phyloP scores from a whole-genome alignment of 2,329 filamentous ascomycete genomes.

The Colletotrichum chlorophyti region DNA sequence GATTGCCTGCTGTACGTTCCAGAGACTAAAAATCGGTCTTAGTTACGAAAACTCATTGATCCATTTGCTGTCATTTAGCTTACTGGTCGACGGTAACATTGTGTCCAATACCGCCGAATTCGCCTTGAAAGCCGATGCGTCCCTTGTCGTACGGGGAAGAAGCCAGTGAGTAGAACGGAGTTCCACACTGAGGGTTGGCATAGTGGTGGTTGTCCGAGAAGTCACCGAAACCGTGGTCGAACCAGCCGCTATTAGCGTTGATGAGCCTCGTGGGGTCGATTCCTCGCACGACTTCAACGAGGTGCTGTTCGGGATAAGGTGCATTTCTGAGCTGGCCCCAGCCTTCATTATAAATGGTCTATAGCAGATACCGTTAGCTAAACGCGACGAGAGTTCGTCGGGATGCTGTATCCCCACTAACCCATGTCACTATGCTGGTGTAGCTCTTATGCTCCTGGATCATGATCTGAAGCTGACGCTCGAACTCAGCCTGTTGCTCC shows the following conservation, averaged over 20 bases:
- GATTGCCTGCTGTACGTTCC: slow-evolving; percentile 68
- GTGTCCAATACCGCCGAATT: slow-evolving; percentile 74
- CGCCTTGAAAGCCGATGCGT: slow-evolving; percentile 73
- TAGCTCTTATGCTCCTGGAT: slow-evolving; percentile 70
- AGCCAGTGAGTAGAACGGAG: slow-evolving; percentile 68
- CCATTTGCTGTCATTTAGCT: slow-evolving; percentile 32
- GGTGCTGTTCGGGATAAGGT: slow-evolving; percentile 60
- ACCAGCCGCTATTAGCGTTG: slow-evolving; percentile 69
- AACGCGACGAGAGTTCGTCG: too few relatives aligned
- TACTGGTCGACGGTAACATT: slow-evolving; percentile 69
- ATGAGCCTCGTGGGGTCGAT: slow-evolving; percentile 71
- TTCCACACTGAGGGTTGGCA: slow-evolving; percentile 73
- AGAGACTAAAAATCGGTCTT: slow-evolving; percentile 52
- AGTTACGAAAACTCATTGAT: neutral
- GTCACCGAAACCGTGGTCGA: slow-evolving; percentile 72
- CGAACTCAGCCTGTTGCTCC: slow-evolving; percentile 68
- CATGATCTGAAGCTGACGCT: slow-evolving; percentile 66
- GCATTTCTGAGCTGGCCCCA: slow-evolving; percentile 66
- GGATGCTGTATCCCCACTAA: too few relatives aligned
- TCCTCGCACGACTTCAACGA: slow-evolving; percentile 60
- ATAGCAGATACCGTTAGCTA: too few relatives aligned
- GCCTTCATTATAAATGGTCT: slow-evolving; percentile 75
- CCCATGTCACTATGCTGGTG: slow-evolving; percentile 70
- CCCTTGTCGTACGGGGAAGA: slow-evolving; percentile 62
- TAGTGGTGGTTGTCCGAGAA: slow-evolving; percentile 77